A percentile compares a stretch with the other conserved stretches of the same genome.
These are phyloP conservation scores for Populus pruinosa DNA, from an alignment of 345 rosid species.

Conservation along the genomic window DNA sequence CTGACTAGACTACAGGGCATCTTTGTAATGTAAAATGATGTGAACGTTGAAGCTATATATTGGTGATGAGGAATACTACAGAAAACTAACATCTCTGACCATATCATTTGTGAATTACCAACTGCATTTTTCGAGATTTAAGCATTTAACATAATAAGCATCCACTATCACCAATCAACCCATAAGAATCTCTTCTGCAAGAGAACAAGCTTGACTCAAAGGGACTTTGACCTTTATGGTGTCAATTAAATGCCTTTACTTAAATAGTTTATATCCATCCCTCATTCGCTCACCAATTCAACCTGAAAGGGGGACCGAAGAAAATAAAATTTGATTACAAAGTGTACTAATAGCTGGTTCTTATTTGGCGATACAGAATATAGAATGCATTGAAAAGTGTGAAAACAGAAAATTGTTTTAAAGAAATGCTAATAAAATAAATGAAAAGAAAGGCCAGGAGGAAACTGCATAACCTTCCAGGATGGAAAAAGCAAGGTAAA, in stretches of 20 bases:
- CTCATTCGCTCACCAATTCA: background rate
- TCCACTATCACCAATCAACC: background rate
- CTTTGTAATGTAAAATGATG: background rate
- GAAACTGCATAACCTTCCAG: background rate
- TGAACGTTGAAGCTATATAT: background rate
- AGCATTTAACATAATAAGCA: background rate
- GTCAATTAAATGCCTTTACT: background rate
- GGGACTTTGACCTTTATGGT: background rate
- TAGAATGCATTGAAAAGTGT: too few relatives aligned
- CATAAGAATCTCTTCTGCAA: background rate
- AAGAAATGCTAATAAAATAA: background rate
- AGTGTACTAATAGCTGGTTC: background rate
- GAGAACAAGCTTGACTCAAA: background rate
- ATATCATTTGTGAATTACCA: background rate
- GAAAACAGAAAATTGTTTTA: background rate
- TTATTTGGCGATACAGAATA: background rate
- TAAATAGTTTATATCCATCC: background rate
- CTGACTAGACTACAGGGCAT: background rate
- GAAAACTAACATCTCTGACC: background rate
- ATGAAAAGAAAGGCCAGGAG: background rate
- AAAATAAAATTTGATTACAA: background rate
- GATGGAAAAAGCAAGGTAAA: background rate
- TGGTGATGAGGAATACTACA: background rate
- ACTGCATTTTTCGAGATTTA: background rate
- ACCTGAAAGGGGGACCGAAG: background rate